Conservation (phyloP, 1,284 basidiomycete species). For the Entoloma clypeatum region DNA sequence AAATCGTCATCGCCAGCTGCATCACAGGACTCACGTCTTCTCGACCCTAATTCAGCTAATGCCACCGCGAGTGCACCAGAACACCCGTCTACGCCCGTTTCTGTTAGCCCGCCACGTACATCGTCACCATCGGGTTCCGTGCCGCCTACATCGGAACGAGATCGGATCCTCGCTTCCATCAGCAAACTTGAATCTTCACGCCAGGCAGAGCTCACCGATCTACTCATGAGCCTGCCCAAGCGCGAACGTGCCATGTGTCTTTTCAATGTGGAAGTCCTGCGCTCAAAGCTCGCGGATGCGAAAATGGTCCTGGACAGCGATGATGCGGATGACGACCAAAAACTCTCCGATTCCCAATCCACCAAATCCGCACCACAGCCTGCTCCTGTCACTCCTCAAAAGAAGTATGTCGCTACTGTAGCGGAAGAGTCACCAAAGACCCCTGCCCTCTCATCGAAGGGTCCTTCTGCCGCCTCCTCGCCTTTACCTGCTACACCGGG, state of each 20-base stretch:
- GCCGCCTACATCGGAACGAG: conserved; percentile 66
- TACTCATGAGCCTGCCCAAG: conserved; percentile 82
- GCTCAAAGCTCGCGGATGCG: conserved; percentile 77
- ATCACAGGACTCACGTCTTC: conserved; percentile 61
- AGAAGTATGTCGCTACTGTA: conserved; percentile 44
- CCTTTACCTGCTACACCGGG: conserved; percentile 55
- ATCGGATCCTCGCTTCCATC: conserved; percentile 70
- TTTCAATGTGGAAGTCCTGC: conserved; percentile 80
- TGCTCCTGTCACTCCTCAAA: conserved; percentile 59
- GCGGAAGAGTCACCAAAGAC: conserved; percentile 61
- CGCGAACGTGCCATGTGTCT: conserved; percentile 86
- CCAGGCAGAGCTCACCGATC: conserved; percentile 64
- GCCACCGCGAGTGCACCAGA: conserved; percentile 79
- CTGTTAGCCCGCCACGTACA: conserved; percentile 70
- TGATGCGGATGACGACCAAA: conserved; percentile 43
- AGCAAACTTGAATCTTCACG: conserved; percentile 54
- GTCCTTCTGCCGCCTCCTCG: conserved; percentile 65
- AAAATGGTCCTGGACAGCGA: conserved; percentile 74
- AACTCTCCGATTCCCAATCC: conserved; percentile 25
- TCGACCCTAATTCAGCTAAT: conserved; percentile 56
- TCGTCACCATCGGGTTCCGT: conserved; percentile 76
- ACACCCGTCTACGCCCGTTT: conserved; percentile 78
- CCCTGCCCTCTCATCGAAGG: conserved; percentile 67
- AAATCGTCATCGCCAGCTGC: conserved; percentile 43
- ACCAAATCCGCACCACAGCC: conserved; percentile 35